These are phyloP conservation scores for Ilyonectria sp. DNA, from an alignment of 2,329 filamentous ascomycete genomes.

Conservation along the genomic window DNA sequence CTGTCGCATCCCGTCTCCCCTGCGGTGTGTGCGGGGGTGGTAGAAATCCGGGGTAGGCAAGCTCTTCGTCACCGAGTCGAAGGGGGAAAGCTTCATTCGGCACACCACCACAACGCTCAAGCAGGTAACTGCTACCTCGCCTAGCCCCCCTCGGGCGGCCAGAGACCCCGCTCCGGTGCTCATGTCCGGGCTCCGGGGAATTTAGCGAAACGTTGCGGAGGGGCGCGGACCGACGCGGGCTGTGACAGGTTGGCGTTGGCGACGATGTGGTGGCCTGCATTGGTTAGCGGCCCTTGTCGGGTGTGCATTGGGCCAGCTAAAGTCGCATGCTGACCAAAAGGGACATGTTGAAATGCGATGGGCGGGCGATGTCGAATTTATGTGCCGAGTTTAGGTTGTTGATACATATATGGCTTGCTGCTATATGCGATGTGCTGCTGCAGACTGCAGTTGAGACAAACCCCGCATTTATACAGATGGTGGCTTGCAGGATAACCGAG, in stretches of 20 bases:
- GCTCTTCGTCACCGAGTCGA: slow-evolving; percentile 13
- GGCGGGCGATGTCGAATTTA: neutral
- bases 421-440: neutral
- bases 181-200: slow-evolving; percentile 6
- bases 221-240: neutral
- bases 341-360: neutral
- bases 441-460: neutral
- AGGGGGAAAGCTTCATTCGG: slow-evolving; percentile 9
- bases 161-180: slow-evolving; percentile 15
- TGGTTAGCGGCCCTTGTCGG: slow-evolving; percentile 39
- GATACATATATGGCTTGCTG: neutral
- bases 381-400: neutral
- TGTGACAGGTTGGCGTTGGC: slow-evolving; percentile 31
- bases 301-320: slow-evolving; percentile 8
- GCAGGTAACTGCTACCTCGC: neutral
- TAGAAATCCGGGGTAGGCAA: slow-evolving; percentile 27
- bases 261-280: slow-evolving; percentile 47
- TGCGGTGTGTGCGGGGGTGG: slow-evolving; percentile 5
- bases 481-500: neutral
- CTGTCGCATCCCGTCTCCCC: neutral
- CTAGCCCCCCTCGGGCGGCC: slow-evolving; percentile 5
- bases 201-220: slow-evolving; percentile 31
- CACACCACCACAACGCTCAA: slow-evolving; percentile 15
- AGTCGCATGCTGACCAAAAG: neutral
- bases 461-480: neutral